phyloP scores from a whole-genome alignment of 768 basidiomycete species.

The Tylopilus vinaceipallidus region DNA sequence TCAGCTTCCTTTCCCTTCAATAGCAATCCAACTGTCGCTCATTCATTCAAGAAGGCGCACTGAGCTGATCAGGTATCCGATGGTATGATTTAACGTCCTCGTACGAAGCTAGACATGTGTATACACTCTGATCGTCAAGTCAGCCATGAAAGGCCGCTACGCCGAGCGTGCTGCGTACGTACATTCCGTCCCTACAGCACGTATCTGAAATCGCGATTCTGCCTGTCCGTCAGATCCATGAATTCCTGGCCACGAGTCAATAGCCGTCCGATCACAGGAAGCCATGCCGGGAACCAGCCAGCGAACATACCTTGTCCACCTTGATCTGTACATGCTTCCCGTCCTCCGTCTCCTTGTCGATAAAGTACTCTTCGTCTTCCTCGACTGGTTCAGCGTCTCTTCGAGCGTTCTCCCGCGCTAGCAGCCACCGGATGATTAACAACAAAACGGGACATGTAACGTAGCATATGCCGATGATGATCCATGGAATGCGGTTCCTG shows the following conservation, averaged over 20 bases:
- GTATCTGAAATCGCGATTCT: slow-evolving; percentile 74
- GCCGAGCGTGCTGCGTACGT: too few relatives aligned
- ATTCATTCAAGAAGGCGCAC: too few relatives aligned
- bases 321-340: slow-evolving; percentile 54
- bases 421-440: slow-evolving; percentile 49
- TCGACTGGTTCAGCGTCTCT: slow-evolving; percentile 60
- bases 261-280: too few relatives aligned
- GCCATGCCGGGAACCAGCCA: too few relatives aligned
- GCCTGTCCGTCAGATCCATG: slow-evolving; percentile 68
- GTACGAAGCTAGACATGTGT: too few relatives aligned
- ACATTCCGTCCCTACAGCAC: slow-evolving; percentile 56
- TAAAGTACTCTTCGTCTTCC: slow-evolving; percentile 59
- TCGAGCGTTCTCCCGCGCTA: slow-evolving; percentile 59
- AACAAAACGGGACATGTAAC: slow-evolving; percentile 46
- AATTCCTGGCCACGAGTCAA: slow-evolving; percentile 48
- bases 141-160: too few relatives aligned
- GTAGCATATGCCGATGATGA: slow-evolving; percentile 68
- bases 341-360: slow-evolving; percentile 49
- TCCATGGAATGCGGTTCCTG: slow-evolving; percentile 77
- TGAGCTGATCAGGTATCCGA: too few relatives aligned
- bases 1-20: slow-evolving; percentile 29
- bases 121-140: too few relatives aligned
- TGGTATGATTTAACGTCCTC: too few relatives aligned
- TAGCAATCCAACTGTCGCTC: slow-evolving; percentile 25
- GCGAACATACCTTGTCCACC: slow-evolving; percentile 76